phyloP scores from a whole-genome alignment of 2,329 filamentous ascomycete genomes.

The Verticillium isaacii region DNA sequence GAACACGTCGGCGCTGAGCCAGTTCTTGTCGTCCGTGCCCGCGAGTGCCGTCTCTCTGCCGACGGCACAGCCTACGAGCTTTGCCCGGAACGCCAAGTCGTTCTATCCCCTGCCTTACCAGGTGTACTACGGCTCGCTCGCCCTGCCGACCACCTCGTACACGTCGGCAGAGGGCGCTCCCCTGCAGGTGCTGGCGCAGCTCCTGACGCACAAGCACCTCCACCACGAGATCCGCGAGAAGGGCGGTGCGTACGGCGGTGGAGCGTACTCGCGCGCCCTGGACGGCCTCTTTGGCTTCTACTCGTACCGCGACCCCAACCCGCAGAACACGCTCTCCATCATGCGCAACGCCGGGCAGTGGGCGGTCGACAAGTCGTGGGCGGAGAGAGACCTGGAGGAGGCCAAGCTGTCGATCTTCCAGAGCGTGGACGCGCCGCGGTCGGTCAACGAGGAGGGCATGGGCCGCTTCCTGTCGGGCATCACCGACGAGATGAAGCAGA shows the following conservation, averaged over 20 bases:
- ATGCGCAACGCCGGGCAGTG: constrained; percentile 80
- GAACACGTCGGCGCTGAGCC: constrained; percentile 67
- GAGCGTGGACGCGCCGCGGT: constrained; percentile 78
- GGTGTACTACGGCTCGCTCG: constrained; percentile 87
- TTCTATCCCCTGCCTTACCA: constrained; percentile 96
- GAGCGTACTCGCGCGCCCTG: constrained; percentile 74
- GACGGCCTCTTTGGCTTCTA: constrained; percentile 91
- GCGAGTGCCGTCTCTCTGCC: constrained; percentile 28
- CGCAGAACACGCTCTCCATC: constrained; percentile 78
- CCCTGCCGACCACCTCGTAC: constrained; percentile 81
- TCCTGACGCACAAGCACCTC: constrained; percentile 92
- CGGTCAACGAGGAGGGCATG: constrained; percentile 86
- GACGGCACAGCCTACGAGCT: constrained; percentile 22
- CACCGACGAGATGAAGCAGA: constrained; percentile 84
- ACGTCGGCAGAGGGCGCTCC: constrained; percentile 69
- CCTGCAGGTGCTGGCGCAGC: constrained; percentile 82
- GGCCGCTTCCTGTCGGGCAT: constrained; percentile 78
- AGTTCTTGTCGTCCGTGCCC: constrained; percentile 64
- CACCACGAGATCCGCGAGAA: constrained; percentile 98
- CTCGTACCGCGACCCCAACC: constrained; percentile 95
- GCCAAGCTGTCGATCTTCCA: constrained; percentile 96
- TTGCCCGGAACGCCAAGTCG: constrained; percentile 58
- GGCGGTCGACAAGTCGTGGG: constrained; percentile 78
- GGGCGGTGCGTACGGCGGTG: constrained; percentile 91
- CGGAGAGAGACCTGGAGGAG: constrained; percentile 82